Base-by-base conservation (phyloP, 106 monocot species). In the Dactylorhiza incarnata region DNA sequence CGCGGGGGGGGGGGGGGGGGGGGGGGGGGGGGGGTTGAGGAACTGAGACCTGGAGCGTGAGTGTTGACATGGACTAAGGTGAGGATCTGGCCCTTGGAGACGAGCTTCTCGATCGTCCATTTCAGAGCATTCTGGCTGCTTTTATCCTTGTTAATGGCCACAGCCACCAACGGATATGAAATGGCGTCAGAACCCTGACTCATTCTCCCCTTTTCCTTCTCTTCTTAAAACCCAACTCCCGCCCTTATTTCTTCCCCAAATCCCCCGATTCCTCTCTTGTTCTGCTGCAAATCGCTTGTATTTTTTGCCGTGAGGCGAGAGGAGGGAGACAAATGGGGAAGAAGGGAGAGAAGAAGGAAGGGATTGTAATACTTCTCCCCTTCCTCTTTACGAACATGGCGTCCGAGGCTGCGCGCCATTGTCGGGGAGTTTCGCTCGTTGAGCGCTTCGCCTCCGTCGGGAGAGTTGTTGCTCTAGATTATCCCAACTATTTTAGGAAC, bases 71-170 rank as follows among this genome's bases (percentile, higher is more conserved):
- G 90, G 77, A 91, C 75, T 9, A 91, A 83, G 55, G 66, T 68
- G 20, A 91, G 47, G 69, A 69, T 85, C 29, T 85, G 87, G 37
- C 90, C 87, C 71, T 82, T 85, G 19, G 77, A 4, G 4, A 84
- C 61, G 22, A 87, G 47, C 23, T 88, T 83, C 24, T 88, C 91
- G 20, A 88, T 62, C 5, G 91, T 81, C 91, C 87, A 91, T 71
- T 84, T 91, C 49, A 91, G 68, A 44, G 91, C 91, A 73, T 77
- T 74, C 54, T 91, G 87, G 81, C 91, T 91, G 68, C 81, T 78
- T 76, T 85, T 88, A 63, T 91, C 88, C 75, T 73, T 88, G 79
- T 82, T 88, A 37, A 91, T 83, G 53, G 87, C 87, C n/a, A 91
- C 78, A 20, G 83, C 87, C 37, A 88, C 79, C 77, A 88, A 58